Percentiles rank a stretch among this genome's conserved stretches.
These are phyloP conservation scores for Mortierella sp. DNA, from an alignment of 371 early-diverging fungal species.

Conservation along the genomic window DNA sequence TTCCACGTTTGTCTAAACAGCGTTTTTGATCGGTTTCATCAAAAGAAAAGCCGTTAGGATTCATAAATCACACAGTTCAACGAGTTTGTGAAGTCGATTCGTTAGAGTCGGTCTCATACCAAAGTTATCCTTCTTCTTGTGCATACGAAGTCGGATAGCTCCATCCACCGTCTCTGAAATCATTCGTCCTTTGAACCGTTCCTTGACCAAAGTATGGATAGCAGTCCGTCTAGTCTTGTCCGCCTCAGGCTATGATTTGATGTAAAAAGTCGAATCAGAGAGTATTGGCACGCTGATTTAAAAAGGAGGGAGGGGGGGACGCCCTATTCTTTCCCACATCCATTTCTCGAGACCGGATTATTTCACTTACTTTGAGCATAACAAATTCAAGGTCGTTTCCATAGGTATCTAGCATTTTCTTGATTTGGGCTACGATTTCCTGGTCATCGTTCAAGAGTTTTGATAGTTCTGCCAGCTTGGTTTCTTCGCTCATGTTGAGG, in stretches of 20 bases:
- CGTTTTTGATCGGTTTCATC: conserved; percentile 10
- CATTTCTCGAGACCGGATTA: neutral
- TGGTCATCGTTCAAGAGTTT: conserved; percentile 34
- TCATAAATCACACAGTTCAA: neutral
- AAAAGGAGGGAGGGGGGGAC: too few species aligned
- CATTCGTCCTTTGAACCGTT: conserved; percentile 57
- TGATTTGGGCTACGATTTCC: conserved; percentile 53
- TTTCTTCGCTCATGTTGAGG: conserved; percentile 29
- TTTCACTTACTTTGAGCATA: conserved; percentile 52
- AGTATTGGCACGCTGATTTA: too few species aligned
- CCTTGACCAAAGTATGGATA: conserved; percentile 65
- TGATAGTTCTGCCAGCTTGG: conserved; percentile 26
- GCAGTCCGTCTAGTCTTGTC: conserved; percentile 64
- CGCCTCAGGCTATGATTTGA: conserved; percentile 33
- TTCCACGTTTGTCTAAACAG: conserved; percentile 32
- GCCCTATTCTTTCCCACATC: conserved; percentile 4
- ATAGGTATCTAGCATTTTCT: conserved; percentile 52
- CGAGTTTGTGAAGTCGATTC: neutral
- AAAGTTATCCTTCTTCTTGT: conserved; percentile 34
- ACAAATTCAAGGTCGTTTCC: conserved; percentile 50
- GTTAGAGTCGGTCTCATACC: conserved; percentile 14
- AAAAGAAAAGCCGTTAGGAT: neutral
- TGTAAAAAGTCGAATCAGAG: neutral
- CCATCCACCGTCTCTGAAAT: conserved; percentile 63
- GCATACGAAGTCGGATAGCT: conserved; percentile 51